Evolutionary conservation across 2,329 filamentous ascomycete species (phyloP).

Genomic region (Colletotrichum agaves): DNA sequence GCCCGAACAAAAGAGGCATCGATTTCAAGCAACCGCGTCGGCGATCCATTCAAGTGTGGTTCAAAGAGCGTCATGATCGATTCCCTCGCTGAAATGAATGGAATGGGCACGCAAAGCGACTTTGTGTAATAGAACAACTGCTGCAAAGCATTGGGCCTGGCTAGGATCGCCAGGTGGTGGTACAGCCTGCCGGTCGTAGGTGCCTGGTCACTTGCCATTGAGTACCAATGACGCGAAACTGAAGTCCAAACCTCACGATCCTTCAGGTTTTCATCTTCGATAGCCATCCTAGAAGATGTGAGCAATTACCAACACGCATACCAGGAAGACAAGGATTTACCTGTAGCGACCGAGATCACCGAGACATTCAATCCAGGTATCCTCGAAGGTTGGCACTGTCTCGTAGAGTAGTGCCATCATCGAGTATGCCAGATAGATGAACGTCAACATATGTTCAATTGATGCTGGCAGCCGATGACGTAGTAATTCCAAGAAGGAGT

Average conservation of each 20-base stretch:
- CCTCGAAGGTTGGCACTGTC: constrained; percentile 82
- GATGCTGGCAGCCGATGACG: constrained; percentile 79
- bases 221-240: constrained; percentile 86
- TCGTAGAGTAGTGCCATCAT: constrained; percentile 91
- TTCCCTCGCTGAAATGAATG: constrained; percentile 76
- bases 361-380: constrained; percentile 94
- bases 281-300: constrained; percentile 72
- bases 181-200: constrained; percentile 83
- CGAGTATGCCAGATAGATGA: constrained; percentile 88
- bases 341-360: constrained; percentile 85
- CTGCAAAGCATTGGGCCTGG: constrained; percentile 74
- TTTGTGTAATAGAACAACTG: constrained; percentile 80
- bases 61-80: constrained; percentile 77
- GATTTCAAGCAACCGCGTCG: background rate
- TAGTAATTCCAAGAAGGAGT: constrained; percentile 82
- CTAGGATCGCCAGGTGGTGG: constrained; percentile 86
- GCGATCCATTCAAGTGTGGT: constrained; percentile 54
- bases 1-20: constrained; percentile 9
- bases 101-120: constrained; percentile 73
- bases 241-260: constrained; percentile 85
- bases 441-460: constrained; percentile 89
- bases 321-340: background rate
- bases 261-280: constrained; percentile 82
- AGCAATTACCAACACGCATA: too few species aligned
- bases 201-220: constrained; percentile 79